Conservation (phyloP, 1,139 yeast genomes). For the Suzukiozyma palmioleophila region DNA sequence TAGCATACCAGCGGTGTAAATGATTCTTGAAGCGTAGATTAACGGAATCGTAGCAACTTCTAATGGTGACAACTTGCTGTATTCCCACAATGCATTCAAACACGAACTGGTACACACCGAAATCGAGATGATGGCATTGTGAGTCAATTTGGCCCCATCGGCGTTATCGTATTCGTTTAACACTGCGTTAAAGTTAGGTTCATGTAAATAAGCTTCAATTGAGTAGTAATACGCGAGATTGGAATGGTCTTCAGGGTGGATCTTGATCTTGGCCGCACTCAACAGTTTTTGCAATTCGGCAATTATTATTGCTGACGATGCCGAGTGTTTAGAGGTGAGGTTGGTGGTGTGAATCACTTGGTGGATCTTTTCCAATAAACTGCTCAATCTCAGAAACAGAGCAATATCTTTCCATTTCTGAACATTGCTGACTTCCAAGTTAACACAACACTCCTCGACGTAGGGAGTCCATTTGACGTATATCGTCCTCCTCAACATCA, state of each 20-base stretch:
- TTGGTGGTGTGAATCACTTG: slow-evolving; percentile 42
- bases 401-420: slow-evolving; percentile 42
- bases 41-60: slow-evolving; percentile 57
- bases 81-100: slow-evolving; percentile 47
- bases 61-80: slow-evolving; percentile 36
- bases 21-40: slow-evolving; percentile 57
- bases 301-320: slow-evolving; percentile 29
- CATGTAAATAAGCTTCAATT: slow-evolving; percentile 72
- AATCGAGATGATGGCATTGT: slow-evolving; percentile 33
- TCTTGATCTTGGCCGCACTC: slow-evolving; percentile 28
- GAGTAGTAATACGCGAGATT: slow-evolving; percentile 53
- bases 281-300: slow-evolving; percentile 42
- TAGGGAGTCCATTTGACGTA: slow-evolving; percentile 56
- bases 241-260: slow-evolving; percentile 36
- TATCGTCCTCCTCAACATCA: slow-evolving; percentile 49
- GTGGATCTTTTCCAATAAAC: slow-evolving; percentile 61
- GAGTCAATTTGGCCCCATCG: slow-evolving; percentile 18
- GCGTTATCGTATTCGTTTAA: slow-evolving; percentile 9
- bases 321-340: slow-evolving; percentile 18
- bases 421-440: slow-evolving; percentile 36
- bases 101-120: slow-evolving; percentile 55
- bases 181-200: slow-evolving; percentile 43
- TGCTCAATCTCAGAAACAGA: slow-evolving; percentile 54
- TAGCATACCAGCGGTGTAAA: slow-evolving; percentile 65
- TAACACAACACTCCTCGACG: slow-evolving; percentile 57